Base-by-base conservation (phyloP, 768 basidiomycete species). In the Tephrocybe rancida region DNA sequence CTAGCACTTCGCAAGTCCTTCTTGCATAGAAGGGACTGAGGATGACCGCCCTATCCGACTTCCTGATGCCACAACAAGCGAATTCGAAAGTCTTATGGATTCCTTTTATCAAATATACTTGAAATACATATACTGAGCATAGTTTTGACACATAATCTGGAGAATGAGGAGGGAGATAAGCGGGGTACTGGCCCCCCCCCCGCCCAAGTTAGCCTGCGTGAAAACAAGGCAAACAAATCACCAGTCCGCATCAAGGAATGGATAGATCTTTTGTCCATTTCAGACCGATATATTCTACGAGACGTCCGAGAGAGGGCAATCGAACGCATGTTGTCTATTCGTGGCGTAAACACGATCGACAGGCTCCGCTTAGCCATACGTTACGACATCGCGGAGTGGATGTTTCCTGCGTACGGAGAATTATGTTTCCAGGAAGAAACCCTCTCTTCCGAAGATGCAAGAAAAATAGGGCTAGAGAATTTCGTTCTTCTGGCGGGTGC, bases 231-330 rank as follows among this genome's bases (percentile, higher is more conserved):
- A 41, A 18, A 26, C 39, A 11, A 27, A 13, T 3, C 43, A n/a
- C 9, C 26, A n/a, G n/a, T n/a, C n/a, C 18, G 38, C 42, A 9
- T 66, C 25, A 39, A 63, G 6, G 61, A 72, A 24, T 77, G 75
- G 73, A 61, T 72, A n/a, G 59, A 68, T 18, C 63, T 80, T 11
- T 66, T 79, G 27, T 68, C 71, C 16, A 72, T 79, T 39, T 65
- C 78, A 2, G 69, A 72, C 13, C 69, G 71, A 53, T 75, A 69
- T 45, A 59, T 67, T 27, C 73, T 76, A 55, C 67, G 72, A 48
- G 53, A 60, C 11, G 63, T 75, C 7, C 72, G 74, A 14, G 47
- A 65, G 13, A 60, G 63, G 48, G 73, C 75, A 0, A 70, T 79
- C 53, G 22, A 48, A 4, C 63, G 64, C 18, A 64, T 76, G 43